Conservation (phyloP, 768 basidiomycete genomes). For the Psilocybe cyanescens region DNA sequence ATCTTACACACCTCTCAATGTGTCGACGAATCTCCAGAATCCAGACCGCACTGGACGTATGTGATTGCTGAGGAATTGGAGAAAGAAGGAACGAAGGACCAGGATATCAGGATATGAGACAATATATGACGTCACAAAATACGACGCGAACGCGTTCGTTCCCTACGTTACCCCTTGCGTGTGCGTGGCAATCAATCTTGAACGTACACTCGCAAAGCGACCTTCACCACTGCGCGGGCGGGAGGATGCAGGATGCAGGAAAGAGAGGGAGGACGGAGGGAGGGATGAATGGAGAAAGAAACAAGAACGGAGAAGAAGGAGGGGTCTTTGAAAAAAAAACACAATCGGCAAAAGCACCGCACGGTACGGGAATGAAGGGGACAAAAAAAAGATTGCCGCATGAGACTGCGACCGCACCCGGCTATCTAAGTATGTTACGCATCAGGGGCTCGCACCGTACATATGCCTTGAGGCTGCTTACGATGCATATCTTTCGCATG, state of each 20-base stretch:
- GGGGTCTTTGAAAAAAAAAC: background rate
- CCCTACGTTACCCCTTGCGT: background rate
- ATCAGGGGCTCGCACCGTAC: background rate
- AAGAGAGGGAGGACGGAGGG: background rate
- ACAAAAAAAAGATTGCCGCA: background rate
- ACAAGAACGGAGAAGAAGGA: background rate
- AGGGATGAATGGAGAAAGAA: background rate
- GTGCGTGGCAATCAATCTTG: background rate
- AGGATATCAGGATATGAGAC: constrained; percentile 1
- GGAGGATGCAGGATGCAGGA: background rate
- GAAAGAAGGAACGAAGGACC: constrained; percentile 4
- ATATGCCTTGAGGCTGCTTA: too few relatives aligned
- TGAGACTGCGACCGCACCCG: background rate
- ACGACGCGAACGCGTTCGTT: background rate
- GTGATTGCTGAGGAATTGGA: background rate
- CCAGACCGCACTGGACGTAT: too few relatives aligned
- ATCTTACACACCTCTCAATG: too few relatives aligned
- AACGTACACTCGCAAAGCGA: too few relatives aligned
- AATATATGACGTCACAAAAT: constrained; percentile 7
- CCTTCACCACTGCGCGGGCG: too few relatives aligned
- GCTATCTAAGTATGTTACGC: background rate
- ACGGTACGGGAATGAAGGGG: background rate
- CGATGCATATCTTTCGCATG: too few relatives aligned
- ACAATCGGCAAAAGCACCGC: background rate
- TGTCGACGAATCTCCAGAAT: too few relatives aligned